Percentiles rank a stretch among this genome's conserved stretches.
These are phyloP conservation scores for Verticillium dahliae DNA, from an alignment of 2,329 filamentous ascomycete genomes.

Conservation along the genomic window DNA sequence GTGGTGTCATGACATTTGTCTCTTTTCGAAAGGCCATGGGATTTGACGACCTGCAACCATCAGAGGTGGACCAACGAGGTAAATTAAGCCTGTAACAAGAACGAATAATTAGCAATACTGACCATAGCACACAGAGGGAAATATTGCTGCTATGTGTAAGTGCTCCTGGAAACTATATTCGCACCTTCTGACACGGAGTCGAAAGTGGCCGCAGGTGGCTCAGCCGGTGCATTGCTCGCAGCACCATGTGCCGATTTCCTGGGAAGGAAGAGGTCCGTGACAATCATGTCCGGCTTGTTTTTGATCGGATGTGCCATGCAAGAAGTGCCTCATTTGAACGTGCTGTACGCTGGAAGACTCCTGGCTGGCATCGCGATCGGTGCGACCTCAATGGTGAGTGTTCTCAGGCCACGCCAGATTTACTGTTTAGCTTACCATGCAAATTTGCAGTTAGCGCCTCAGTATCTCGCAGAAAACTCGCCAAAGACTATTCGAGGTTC, in stretches of 20 bases:
- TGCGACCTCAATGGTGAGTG: constrained; percentile 22
- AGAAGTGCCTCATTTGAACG: constrained; percentile 24
- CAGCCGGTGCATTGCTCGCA: constrained; percentile 26
- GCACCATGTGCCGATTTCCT: constrained; percentile 28
- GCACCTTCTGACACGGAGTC: neutral
- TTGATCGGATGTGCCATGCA: constrained; percentile 26
- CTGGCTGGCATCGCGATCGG: constrained; percentile 27
- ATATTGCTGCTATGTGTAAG: constrained; percentile 25
- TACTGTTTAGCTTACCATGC: neutral
- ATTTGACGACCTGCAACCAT: constrained; percentile 16
- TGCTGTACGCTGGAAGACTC: constrained; percentile 28
- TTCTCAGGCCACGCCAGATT: neutral
- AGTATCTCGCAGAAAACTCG: constrained; percentile 32
- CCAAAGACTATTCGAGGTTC: constrained; percentile 32
- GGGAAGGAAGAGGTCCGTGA: constrained; percentile 26
- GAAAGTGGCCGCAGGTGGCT: constrained; percentile 26
- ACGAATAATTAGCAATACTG: neutral
- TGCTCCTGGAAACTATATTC: neutral
- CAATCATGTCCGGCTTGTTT: constrained; percentile 23
- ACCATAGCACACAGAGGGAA: constrained; percentile 12
- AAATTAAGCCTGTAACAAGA: neutral
- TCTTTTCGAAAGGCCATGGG: constrained; percentile 28
- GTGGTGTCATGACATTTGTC: constrained; percentile 27
- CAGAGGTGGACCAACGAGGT: constrained; percentile 16
- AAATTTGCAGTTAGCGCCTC: constrained; percentile 22